Evolutionary conservation across 768 basidiomycete genomes (phyloP), one percentile per base, ranked within the genome.

Genomic region (Pleurotus sapidus): DNA sequence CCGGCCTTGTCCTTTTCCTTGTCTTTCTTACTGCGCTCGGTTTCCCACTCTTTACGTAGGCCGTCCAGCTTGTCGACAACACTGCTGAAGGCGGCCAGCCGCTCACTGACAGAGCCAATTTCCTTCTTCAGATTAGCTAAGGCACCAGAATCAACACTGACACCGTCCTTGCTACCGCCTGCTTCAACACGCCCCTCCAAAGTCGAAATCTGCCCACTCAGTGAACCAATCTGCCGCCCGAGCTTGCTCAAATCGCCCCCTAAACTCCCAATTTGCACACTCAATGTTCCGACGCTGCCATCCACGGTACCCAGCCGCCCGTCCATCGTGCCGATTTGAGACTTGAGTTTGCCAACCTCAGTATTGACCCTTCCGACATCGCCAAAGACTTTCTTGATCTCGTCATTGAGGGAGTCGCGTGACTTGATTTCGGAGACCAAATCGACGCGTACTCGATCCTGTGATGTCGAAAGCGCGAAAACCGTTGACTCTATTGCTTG

Each of bases 401-500:
- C 77, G 17, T 78, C 78, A 12, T 75, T 64, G 17, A 89, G 67
- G 23, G 89, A 84, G 23, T 77, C 70, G 20, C 80, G 78, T 7
- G 72, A 70, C 60, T 77, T 78, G 1, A 74, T 64, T 30, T 84
- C 83, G 27, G 77, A 79, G 23, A 88, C 86, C 18, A 82, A 70
- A 58, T 80, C 79, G 4, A 71, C 64, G 51, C 79, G 77, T 4
- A 74, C 71, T 46, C 77, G 78, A 58, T 88, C 80, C 9, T 74
- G 70, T 48, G 88, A 85, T 12, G 74, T 61, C 3, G 85, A 82
- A 14, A 93, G 72, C 5, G 79, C 77, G 12, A 84, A 83, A 12
- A 91, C 72, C 1, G 79, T 84, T 23, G 71, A 76, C 68, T 93
- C 91, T 40, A 93, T 78, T 37, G 74, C 74, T 58, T 81, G 79